phyloP scores from a whole-genome alignment of 2,329 filamentous ascomycete species.

The Graphilbum sp. region DNA sequence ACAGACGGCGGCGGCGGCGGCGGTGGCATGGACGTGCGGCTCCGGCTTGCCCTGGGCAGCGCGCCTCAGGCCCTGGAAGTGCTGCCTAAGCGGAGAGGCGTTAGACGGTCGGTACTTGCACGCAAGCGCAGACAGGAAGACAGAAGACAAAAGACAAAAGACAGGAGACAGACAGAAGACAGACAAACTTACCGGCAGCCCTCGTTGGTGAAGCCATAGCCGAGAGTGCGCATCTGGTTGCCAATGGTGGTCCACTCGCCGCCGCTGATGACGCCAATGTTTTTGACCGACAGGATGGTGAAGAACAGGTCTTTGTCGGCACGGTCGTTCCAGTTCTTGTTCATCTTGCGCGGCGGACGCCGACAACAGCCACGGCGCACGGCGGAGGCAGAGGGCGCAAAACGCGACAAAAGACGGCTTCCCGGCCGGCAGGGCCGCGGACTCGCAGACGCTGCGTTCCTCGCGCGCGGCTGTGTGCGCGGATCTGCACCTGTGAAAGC shows the following conservation, averaged over 20 bases:
- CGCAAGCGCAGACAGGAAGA: background rate
- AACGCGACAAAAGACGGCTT: no score
- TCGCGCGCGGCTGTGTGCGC: no score
- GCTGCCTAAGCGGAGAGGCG: conserved; percentile 26
- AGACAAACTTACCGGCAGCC: conserved; percentile 37
- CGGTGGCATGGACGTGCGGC: no score
- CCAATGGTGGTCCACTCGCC: conserved; percentile 46
- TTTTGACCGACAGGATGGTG: conserved; percentile 44
- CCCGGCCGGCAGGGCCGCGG: no score
- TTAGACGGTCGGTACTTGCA: background rate
- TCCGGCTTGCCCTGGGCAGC: conserved; percentile 35
- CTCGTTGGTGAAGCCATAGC: conserved; percentile 48
- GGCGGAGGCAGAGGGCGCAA: background rate
- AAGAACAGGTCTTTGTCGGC: conserved; percentile 49
- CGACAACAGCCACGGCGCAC: background rate
- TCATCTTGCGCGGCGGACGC: conserved; percentile 19
- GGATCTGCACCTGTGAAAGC: no score
- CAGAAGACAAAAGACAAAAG: background rate
- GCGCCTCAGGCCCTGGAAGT: conserved; percentile 41
- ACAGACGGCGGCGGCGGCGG: no score
- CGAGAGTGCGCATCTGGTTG: conserved; percentile 40
- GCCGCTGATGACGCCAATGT: conserved; percentile 46
- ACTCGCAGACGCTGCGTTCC: no score
- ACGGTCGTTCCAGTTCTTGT: conserved; percentile 44
- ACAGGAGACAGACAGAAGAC: background rate